Conservation (phyloP, 2,329 filamentous ascomycete genomes). For the Xylariaceae sp. region DNA sequence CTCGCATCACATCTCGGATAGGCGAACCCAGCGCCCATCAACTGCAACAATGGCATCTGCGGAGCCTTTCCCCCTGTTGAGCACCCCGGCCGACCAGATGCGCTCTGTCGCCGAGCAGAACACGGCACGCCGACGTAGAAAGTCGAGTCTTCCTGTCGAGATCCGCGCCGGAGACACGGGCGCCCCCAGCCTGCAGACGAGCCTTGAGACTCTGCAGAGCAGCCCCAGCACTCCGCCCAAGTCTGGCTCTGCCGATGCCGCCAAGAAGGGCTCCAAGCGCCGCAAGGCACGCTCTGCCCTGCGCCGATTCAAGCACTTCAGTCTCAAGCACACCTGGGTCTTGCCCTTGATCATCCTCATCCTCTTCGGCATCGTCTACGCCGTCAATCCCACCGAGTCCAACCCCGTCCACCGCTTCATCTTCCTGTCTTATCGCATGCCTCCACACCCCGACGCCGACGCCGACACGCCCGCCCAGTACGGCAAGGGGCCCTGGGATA, state of each 20-base stretch:
- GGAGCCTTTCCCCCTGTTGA: slow-evolving; percentile 57
- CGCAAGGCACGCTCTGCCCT: slow-evolving; percentile 54
- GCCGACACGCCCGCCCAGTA: slow-evolving; percentile 62
- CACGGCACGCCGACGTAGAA: slow-evolving; percentile 48
- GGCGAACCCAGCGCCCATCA: neutral
- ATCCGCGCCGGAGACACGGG: slow-evolving; percentile 56
- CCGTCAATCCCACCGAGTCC: slow-evolving; percentile 69
- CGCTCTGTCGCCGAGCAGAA: slow-evolving; percentile 37
- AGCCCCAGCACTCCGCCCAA: slow-evolving; percentile 16
- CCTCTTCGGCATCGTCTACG: slow-evolving; percentile 65
- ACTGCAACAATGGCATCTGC: slow-evolving; percentile 40
- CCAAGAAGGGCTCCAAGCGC: slow-evolving; percentile 50
- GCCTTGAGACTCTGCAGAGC: slow-evolving; percentile 44
- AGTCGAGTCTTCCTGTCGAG: slow-evolving; percentile 55
- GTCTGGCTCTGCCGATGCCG: slow-evolving; percentile 20
- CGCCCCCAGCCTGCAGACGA: slow-evolving; percentile 53
- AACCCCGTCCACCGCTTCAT: slow-evolving; percentile 81
- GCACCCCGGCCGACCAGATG: slow-evolving; percentile 49
- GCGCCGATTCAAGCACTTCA: slow-evolving; percentile 51
- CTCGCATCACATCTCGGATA: neutral
- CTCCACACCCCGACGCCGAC: slow-evolving; percentile 42
- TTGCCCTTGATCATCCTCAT: slow-evolving; percentile 67
- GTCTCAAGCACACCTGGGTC: slow-evolving; percentile 59
- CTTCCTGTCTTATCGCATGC: slow-evolving; percentile 84
- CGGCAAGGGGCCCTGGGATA: slow-evolving; percentile 80